Conservation (phyloP, 2,329 filamentous ascomycete species). For the Aureobasidium sp. region DNA sequence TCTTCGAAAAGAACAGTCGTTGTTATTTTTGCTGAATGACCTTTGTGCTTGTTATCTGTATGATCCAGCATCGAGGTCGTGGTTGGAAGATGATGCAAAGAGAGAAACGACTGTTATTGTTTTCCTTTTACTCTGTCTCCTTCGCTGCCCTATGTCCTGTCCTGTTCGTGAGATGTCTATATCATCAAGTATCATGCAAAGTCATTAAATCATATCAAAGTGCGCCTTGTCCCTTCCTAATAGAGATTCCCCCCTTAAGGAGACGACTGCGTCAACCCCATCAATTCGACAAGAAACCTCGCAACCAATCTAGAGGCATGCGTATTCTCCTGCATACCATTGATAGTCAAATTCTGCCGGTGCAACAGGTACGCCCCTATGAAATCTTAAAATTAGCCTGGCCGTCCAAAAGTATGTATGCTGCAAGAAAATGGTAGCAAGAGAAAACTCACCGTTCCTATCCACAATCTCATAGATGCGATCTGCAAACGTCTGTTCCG, state of each 20-base stretch:
- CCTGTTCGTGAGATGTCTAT: too few relatives aligned
- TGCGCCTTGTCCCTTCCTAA: too few relatives aligned
- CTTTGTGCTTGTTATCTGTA: too few relatives aligned
- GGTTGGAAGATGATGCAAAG: too few relatives aligned
- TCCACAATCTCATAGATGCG: conserved; percentile 31
- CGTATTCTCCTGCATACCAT: conserved; percentile 29
- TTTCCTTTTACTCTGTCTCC: too few relatives aligned
- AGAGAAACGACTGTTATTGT: too few relatives aligned
- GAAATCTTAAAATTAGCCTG: background rate
- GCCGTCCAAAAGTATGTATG: background rate
- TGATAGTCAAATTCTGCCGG: conserved; percentile 32
- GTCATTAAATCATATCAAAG: too few relatives aligned
- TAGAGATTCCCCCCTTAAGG: background rate
- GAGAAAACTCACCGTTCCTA: conserved; percentile 33
- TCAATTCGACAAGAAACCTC: conserved; percentile 35
- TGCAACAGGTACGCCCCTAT: conserved; percentile 32
- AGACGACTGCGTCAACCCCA: conserved; percentile 13
- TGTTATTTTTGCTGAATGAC: too few relatives aligned
- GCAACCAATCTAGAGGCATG: conserved; percentile 37
- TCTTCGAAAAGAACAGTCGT: too few relatives aligned
- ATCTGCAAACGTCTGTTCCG: conserved; percentile 13
- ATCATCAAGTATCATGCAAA: too few relatives aligned
- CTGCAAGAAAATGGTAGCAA: background rate
- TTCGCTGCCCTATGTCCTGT: too few relatives aligned
- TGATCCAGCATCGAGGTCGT: too few relatives aligned